Percentiles rank a stretch among this genome's conserved stretches.
Conservation (phyloP, 768 basidiomycete genomes). For the Boletus rex-veris region DNA sequence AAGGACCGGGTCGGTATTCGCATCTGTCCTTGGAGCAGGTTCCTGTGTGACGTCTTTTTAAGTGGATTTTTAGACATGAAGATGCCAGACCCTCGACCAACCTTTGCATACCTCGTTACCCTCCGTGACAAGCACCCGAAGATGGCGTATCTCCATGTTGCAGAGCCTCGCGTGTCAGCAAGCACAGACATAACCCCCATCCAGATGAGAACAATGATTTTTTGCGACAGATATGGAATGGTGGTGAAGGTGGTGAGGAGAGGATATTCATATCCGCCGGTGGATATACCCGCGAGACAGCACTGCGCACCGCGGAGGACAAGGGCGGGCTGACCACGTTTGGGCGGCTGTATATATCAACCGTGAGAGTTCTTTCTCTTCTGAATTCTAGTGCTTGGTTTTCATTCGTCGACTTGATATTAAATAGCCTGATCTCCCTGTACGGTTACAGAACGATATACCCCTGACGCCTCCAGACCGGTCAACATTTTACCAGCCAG, state of each 20-base stretch:
- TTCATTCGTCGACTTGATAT: too few species aligned
- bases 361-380: too few species aligned
- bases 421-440: too few species aligned
- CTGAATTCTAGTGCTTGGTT: too few species aligned
- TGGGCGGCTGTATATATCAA: too few species aligned
- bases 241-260: neutral
- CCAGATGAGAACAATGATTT: neutral
- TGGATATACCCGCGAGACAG: neutral
- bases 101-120: slow-evolving; percentile 8
- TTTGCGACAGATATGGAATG: neutral
- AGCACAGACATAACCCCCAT: neutral
- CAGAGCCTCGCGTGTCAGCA: neutral
- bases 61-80: slow-evolving; percentile 38
- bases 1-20: slow-evolving; percentile 49
- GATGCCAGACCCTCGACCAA: slow-evolving; percentile 43
- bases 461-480: slow-evolving; percentile 8
- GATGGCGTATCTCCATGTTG: neutral
- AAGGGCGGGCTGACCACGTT: neutral
- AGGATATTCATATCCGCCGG: neutral
- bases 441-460: too few species aligned
- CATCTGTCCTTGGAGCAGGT: slow-evolving; percentile 51
- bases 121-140: slow-evolving; percentile 23
- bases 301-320: neutral
- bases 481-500: neutral
- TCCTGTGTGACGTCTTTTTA: slow-evolving; percentile 32